phyloP scores from a whole-genome alignment of 805 yeast genomes.

The Schizosaccharomyces octosporus region DNA sequence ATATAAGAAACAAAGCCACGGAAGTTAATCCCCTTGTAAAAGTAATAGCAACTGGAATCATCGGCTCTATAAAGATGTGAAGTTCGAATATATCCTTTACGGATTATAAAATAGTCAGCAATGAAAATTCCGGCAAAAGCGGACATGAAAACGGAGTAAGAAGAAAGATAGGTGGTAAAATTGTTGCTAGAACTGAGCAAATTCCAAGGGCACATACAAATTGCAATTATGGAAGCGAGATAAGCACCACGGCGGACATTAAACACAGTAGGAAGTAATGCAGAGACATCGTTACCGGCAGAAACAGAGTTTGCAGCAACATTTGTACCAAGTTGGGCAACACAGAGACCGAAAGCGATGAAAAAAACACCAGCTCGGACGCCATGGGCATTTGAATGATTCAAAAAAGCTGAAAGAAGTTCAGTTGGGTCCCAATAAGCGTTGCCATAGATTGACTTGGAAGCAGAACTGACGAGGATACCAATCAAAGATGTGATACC shows the following conservation, averaged over 20 bases:
- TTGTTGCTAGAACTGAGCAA: slow-evolving; percentile 17
- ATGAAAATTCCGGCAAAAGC: slow-evolving; percentile 19
- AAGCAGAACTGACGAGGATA: slow-evolving; percentile 36
- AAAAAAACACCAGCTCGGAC: slow-evolving; percentile 9
- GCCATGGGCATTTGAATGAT: slow-evolving; percentile 6
- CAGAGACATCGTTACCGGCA: slow-evolving; percentile 16
- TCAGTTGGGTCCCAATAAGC: slow-evolving; percentile 8
- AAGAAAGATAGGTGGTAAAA: slow-evolving; percentile 16
- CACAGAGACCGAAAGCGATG: slow-evolving; percentile 21
- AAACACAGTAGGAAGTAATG: slow-evolving; percentile 21
- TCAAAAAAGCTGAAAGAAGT: slow-evolving; percentile 1
- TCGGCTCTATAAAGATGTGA: slow-evolving; percentile 32
- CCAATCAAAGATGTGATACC: slow-evolving; percentile 67
- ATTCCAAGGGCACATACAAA: slow-evolving; percentile 20
- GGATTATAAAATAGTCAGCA: slow-evolving; percentile 20
- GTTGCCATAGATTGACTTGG: slow-evolving; percentile 6
- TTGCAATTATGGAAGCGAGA: slow-evolving; percentile 15
- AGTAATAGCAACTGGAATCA: slow-evolving; percentile 28
- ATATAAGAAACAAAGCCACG: slow-evolving; percentile 61
- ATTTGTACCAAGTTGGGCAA: slow-evolving; percentile 54
- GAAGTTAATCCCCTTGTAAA: slow-evolving; percentile 54
- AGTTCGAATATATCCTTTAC: slow-evolving; percentile 44
- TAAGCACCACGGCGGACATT: slow-evolving; percentile 23
- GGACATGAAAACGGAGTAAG: slow-evolving; percentile 19
- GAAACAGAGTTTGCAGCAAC: slow-evolving; percentile 26